Evolutionary conservation across 768 basidiomycete genomes (phyloP).

Genomic region (Calocera cornea): DNA sequence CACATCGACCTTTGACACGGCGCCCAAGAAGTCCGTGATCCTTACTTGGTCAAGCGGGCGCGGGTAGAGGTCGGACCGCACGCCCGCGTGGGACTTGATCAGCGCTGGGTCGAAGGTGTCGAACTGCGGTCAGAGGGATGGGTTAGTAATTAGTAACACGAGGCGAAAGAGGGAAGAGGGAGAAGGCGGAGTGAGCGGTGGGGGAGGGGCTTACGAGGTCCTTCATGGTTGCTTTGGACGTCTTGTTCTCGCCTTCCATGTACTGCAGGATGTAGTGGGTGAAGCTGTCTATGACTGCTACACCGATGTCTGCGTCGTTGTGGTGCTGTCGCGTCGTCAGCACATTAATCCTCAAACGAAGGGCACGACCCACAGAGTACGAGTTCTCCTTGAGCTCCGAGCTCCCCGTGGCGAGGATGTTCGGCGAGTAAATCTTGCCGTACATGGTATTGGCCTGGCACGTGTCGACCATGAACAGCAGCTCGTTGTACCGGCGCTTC

Average conservation of each 20-base stretch:
- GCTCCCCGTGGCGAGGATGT: conserved; percentile 82
- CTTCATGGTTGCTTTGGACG: conserved; percentile 61
- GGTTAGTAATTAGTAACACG: background rate
- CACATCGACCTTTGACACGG: conserved; percentile 72
- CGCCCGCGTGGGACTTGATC: conserved; percentile 78
- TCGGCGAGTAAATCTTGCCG: conserved; percentile 82
- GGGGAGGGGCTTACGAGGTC: conserved; percentile 51
- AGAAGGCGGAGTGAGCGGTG: background rate
- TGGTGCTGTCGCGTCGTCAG: conserved; percentile 46
- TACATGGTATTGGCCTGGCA: conserved; percentile 97
- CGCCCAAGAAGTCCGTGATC: conserved; percentile 81
- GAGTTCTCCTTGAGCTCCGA: conserved; percentile 77
- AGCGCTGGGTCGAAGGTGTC: conserved; percentile 55
- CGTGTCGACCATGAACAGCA: conserved; percentile 96
- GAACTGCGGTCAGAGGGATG: conserved; percentile 47
- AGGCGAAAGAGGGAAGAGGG: conserved; percentile 9
- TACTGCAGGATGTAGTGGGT: conserved; percentile 85
- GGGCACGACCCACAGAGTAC: conserved; percentile 55
- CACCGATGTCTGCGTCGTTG: conserved; percentile 87
- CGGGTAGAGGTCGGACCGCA: conserved; percentile 68
- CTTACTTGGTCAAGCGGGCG: conserved; percentile 40
- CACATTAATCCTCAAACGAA: background rate
- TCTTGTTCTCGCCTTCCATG: conserved; percentile 88
- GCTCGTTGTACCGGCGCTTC: conserved; percentile 94
- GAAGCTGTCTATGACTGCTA: conserved; percentile 87